These are phyloP conservation scores for Apiotrichum mycotoxinovorans DNA, from an alignment of 1,284 basidiomycete species.

Conservation along the genomic window DNA sequence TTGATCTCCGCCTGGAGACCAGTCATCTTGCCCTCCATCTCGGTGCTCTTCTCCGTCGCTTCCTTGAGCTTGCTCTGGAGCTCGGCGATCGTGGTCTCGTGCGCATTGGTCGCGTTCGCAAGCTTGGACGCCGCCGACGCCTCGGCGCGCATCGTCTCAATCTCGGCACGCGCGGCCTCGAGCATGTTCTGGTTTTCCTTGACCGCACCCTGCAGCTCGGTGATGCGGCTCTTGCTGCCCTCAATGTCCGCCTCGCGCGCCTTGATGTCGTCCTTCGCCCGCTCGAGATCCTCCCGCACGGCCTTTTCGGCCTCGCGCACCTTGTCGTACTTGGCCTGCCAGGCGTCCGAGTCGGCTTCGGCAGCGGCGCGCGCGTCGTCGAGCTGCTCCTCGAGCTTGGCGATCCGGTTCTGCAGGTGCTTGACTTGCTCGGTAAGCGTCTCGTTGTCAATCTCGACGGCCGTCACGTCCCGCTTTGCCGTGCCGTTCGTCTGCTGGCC, in stretches of 20 bases:
- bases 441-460: conserved; percentile 90
- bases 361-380: conserved; percentile 69
- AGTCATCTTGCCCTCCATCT: conserved; percentile 26
- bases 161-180: conserved; percentile 86
- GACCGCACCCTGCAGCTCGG: conserved; percentile 82
- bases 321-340: conserved; percentile 64
- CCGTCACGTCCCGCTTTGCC: conserved; percentile 53
- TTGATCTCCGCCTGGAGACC: conserved; percentile 34
- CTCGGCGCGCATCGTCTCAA: conserved; percentile 76
- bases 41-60: conserved; percentile 61
- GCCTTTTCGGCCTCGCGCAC: conserved; percentile 72
- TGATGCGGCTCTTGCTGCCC: conserved; percentile 61
- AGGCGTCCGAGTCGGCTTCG: conserved; percentile 68
- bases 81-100: conserved; percentile 67
- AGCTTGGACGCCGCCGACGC: conserved; percentile 51
- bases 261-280: conserved; percentile 60
- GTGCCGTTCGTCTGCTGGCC: conserved; percentile 8
- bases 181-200: conserved; percentile 81
- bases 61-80: conserved; percentile 76
- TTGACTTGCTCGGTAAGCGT: conserved; percentile 78
- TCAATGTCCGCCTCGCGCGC: conserved; percentile 64
- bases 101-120: conserved; percentile 40
- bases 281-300: conserved; percentile 64
- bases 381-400: conserved; percentile 74
- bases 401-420: conserved; percentile 75